Base-by-base conservation (phyloP, 805 yeast species). In the Candida patagonica region DNA sequence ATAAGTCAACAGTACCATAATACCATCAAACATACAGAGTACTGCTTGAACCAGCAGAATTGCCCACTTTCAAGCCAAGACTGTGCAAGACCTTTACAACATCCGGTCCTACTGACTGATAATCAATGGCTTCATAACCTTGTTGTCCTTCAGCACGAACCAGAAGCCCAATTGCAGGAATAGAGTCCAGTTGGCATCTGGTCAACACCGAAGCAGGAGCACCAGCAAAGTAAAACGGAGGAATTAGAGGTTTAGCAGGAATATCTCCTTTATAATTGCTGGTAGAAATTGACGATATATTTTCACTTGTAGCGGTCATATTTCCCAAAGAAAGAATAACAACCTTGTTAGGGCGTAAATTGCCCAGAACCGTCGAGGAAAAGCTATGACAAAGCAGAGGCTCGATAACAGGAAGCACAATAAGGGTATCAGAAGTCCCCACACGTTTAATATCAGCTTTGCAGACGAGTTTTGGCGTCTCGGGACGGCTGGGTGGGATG, bases 1-100 rank as follows among this genome's bases (percentile, higher is more conserved):
- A n/a, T 87, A 71, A 21, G 45, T 36, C 35, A 34, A 31, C 37
- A 4, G 13, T 2, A 13, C 9, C 27, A 23, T 24, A n/a, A n/a
- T n/a, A n/a, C n/a, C n/a, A n/a, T n/a, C n/a, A 29, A 13, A 40
- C 23, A n/a, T 15, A 9, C 25, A 38, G 37, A 10, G 31, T 29
- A 30, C 44, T 13, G 33, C 37, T 42, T 37, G 26, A 35, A 29
- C 42, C 37, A 36, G 26, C 32, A 26, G 17, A 15, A 8, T 19
- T 12, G n/a, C n/a, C n/a, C 33, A 10, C 19, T 15, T 34, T 24
- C 5, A 25, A 23, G 12, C 26, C 37, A 21, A 31, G 25, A 2
- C 15, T 7, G 3, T 35, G 30, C 31, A 45, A 35, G 5, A 40
- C 44, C 24, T 24, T 17, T 16, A 32, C 30, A 6, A 37, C 35